phyloP scores from a whole-genome alignment of 192 early-diverging fungal species.

The Coemansia sp. region DNA sequence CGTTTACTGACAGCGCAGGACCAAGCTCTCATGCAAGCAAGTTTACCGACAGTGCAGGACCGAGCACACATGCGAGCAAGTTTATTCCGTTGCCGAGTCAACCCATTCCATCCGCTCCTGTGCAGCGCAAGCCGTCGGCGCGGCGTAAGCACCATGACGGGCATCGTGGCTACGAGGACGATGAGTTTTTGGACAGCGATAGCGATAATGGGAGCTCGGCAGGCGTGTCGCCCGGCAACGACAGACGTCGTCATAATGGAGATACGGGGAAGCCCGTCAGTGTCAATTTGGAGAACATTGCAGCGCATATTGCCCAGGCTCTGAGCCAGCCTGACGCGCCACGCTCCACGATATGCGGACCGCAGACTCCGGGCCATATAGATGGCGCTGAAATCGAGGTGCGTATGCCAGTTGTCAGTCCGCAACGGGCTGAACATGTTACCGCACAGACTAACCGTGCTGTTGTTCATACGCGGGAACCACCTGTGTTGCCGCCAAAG shows the following conservation, averaged over 20 bases:
- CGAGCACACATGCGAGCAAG: not conserved
- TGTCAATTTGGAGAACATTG: constrained; percentile 37
- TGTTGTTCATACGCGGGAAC: constrained; percentile 11
- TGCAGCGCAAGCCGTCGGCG: constrained; percentile 23
- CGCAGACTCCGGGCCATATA: not conserved
- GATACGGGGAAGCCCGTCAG: constrained; percentile 18
- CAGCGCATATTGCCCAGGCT: constrained; percentile 35
- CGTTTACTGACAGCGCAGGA: constrained; percentile 13
- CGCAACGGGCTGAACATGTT: constrained; percentile 21
- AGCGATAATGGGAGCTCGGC: constrained; percentile 24
- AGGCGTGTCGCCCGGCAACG: not conserved
- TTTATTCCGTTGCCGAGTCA: constrained; percentile 7
- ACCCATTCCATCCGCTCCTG: not conserved
- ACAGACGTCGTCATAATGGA: not conserved
- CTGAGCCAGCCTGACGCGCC: constrained; percentile 23
- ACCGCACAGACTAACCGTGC: constrained; percentile 25
- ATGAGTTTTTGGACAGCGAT: constrained; percentile 40
- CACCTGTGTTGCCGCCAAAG: not conserved
- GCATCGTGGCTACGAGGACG: constrained; percentile 5
- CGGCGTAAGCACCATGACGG: too few species aligned
- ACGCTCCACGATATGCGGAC: not conserved
- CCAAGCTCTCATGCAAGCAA: not conserved
- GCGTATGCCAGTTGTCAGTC: constrained; percentile 16
- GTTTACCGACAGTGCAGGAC: not conserved
- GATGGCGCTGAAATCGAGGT: constrained; percentile 6